Evolutionary conservation across 345 rosid genomes (phyloP).

Genomic region (Anastatica hierochuntica): DNA sequence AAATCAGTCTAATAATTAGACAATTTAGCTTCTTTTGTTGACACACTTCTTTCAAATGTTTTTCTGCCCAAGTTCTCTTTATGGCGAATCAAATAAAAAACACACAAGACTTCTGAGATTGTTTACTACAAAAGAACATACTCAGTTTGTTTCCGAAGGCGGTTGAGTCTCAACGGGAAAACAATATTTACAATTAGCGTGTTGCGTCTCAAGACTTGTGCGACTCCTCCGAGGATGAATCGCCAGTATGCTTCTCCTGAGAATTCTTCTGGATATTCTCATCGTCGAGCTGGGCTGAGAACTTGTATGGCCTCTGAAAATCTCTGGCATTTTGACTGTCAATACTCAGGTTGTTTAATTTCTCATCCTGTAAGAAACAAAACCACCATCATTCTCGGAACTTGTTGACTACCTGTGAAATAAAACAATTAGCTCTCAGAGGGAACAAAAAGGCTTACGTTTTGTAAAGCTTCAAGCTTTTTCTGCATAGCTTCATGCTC

Average conservation of each 20-base stretch:
- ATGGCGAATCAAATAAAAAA: no score
- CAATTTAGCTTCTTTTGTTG: no score
- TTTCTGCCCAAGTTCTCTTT: no score
- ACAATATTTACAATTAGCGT: conserved; percentile 10
- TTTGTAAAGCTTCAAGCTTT: conserved; percentile 76
- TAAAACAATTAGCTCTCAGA: not conserved
- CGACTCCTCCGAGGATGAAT: conserved; percentile 45
- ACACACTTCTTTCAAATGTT: no score
- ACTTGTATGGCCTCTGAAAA: conserved; percentile 64
- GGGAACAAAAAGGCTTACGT: conserved; percentile 28
- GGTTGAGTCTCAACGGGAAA: conserved; percentile 2
- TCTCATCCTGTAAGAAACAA: conserved; percentile 63
- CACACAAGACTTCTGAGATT: no score
- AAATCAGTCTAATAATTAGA: no score
- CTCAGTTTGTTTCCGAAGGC: no score
- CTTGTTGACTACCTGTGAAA: not conserved
- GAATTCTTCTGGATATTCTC: conserved; percentile 13
- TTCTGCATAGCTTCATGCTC: conserved; percentile 91
- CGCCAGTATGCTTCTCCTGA: conserved; percentile 34
- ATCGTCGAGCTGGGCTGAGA: conserved; percentile 35
- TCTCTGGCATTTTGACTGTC: conserved; percentile 60
- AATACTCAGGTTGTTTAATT: conserved; percentile 54
- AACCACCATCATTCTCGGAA: not conserved
- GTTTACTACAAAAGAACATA: no score
- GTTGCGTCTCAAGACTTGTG: conserved; percentile 29